A percentile compares a stretch with the other conserved stretches of the same genome.
phyloP scores from a whole-genome alignment of 2,329 filamentous ascomycete genomes.

The Mariannaea sp. region DNA sequence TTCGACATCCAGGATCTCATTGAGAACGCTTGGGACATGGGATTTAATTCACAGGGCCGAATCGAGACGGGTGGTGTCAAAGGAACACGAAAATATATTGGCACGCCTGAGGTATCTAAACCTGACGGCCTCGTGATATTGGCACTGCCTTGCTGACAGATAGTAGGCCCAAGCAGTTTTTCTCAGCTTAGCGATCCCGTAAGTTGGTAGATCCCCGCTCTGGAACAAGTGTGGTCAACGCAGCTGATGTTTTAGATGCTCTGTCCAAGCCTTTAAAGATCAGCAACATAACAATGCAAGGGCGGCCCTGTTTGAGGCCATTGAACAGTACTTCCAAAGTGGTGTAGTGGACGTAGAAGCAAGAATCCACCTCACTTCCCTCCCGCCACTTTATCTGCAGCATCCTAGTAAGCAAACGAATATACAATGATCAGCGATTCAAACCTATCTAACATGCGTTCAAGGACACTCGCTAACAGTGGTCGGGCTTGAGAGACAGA shows the following conservation, averaged over 20 bases:
- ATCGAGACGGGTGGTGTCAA: slow-evolving; percentile 84
- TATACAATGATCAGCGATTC: neutral
- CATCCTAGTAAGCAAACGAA: slow-evolving; percentile 62
- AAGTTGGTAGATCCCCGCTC: slow-evolving; percentile 37
- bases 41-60: slow-evolving; percentile 75
- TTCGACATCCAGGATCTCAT: slow-evolving; percentile 85
- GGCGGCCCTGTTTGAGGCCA: slow-evolving; percentile 64
- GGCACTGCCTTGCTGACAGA: neutral
- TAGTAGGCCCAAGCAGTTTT: slow-evolving; percentile 78
- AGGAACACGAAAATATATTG: slow-evolving; percentile 93
- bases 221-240: slow-evolving; percentile 3
- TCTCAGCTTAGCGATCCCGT: slow-evolving; percentile 68
- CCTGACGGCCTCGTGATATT: no score
- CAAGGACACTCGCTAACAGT: slow-evolving; percentile 88
- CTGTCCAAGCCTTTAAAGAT: slow-evolving; percentile 64
- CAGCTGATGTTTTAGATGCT: slow-evolving; percentile 51
- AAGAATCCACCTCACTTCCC: slow-evolving; percentile 69
- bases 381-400: slow-evolving; percentile 90
- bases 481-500: slow-evolving; percentile 76
- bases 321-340: slow-evolving; percentile 77
- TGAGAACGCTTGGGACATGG: slow-evolving; percentile 84
- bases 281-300: slow-evolving; percentile 50
- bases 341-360: slow-evolving; percentile 48
- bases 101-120: slow-evolving; percentile 76
- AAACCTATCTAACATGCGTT: slow-evolving; percentile 4